Conservation (phyloP, 306 rosid species). For the Malus orientalis region DNA sequence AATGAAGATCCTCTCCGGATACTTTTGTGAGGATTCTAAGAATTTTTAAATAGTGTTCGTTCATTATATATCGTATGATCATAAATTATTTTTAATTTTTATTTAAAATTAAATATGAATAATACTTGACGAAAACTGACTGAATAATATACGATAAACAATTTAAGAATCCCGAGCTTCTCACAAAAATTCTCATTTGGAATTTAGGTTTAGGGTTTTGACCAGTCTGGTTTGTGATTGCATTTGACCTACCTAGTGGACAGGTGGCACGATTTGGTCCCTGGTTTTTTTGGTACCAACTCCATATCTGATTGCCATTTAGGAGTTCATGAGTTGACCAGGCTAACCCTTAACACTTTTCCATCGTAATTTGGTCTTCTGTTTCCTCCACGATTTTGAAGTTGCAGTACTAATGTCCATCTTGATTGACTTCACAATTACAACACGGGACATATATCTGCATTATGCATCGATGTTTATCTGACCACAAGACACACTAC, state of each 20-base stretch:
- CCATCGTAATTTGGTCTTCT: neutral
- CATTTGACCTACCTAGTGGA: neutral
- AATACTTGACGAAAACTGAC: too few species aligned
- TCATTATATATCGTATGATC: rapidly evolving
- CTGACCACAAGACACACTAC: too few species aligned
- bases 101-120: too few species aligned
- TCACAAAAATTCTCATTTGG: too few species aligned
- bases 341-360: neutral
- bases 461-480: too few species aligned
- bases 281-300: neutral
- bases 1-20: too few species aligned
- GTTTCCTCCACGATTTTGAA: neutral
- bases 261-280: neutral
- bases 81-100: too few species aligned
- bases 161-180: rapidly evolving
- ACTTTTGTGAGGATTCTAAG: too few species aligned
- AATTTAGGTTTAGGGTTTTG: too few species aligned
- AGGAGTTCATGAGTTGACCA: neutral
- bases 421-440: too few species aligned
- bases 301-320: neutral
- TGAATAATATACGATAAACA: rapidly evolving
- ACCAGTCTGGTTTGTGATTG: neutral
- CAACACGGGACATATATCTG: neutral
- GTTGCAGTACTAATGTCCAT: too few species aligned
- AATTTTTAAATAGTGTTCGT: too few species aligned